Evolutionary conservation across 768 basidiomycete species (phyloP), one percentile per base, ranked within the genome.

Genomic region (Mrakia gelida): DNA sequence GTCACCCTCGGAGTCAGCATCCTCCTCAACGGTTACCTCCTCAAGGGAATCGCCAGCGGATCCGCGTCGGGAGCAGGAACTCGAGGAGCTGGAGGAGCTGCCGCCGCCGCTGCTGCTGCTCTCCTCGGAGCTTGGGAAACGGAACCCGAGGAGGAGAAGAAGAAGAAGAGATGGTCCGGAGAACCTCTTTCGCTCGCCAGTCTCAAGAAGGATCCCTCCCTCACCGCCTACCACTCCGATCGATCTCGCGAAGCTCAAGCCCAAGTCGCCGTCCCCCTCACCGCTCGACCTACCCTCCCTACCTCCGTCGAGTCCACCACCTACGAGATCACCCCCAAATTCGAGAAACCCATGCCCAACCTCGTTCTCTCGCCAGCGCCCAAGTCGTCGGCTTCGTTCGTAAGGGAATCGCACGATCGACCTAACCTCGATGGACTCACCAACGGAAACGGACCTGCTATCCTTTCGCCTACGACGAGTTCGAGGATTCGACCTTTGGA

Each of bases 1-100:
- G 88, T 93, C 76, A 87, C 92, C 23, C 89, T 99, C 32, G 92
- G 90, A 3, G 88, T 96, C 79, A 92, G 91, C 78, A 91, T 98
- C 77, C 89, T 91, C 76, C 87, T 99, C 77, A 99, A 99, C 80
- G 95, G 95, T 5, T 98, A 93, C 82, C 87, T 98, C 23, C 88
- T 99, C 78, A 95, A 94, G 84, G 87, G 87, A 32, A 86, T 87
- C 75, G 86, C 86, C 0, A 82, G 82, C 56, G 84, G 84, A 21
- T 73, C 77, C 15, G 77, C 71, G 5, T 68, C 63, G n/a, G 77
- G 76, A 34, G 84, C 85, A 3, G 82, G 81, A 23, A 78, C 81
- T 1, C 84, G 84, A 75, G 83, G 83, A 61, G 84, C 84, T 2
- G 85, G 84, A 74, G 84, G 83, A 0, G 84, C 86, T 8, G 84